Evolutionary conservation across 2,329 filamentous ascomycete genomes (phyloP).

Genomic region (Penicillium sp.): DNA sequence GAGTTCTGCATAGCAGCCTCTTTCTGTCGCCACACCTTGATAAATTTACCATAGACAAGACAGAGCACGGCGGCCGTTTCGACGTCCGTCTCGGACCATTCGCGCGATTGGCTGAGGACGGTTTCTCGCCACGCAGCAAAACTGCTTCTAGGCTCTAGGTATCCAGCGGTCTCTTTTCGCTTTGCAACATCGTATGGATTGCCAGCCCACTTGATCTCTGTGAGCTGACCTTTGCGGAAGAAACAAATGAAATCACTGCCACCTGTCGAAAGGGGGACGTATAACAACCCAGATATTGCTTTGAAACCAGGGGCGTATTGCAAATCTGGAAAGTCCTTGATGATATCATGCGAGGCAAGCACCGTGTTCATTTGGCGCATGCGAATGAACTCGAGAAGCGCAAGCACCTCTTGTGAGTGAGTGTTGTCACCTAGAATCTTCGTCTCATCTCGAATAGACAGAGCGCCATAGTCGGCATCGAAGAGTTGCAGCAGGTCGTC

Average conservation of each 20-base stretch:
- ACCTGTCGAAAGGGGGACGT: slow-evolving; percentile 75
- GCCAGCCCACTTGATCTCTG: slow-evolving; percentile 75
- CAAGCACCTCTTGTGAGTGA: slow-evolving; percentile 79
- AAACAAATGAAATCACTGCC: slow-evolving; percentile 89
- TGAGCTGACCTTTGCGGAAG: slow-evolving; percentile 74
- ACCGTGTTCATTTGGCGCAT: slow-evolving; percentile 75
- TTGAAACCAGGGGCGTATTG: slow-evolving; percentile 77
- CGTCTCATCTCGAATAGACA: slow-evolving; percentile 85
- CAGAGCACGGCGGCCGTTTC: slow-evolving; percentile 88
- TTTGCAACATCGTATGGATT: slow-evolving; percentile 67
- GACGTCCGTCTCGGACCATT: slow-evolving; percentile 87
- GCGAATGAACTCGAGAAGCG: slow-evolving; percentile 80
- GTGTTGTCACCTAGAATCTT: slow-evolving; percentile 77
- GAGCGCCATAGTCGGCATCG: slow-evolving; percentile 80
- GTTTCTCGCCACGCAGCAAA: slow-evolving; percentile 82
- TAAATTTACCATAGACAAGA: slow-evolving; percentile 85
- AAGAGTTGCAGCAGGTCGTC: slow-evolving; percentile 83
- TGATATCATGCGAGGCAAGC: slow-evolving; percentile 74
- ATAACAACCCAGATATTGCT: slow-evolving; percentile 73
- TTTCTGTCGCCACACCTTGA: slow-evolving; percentile 90
- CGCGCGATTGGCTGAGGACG: slow-evolving; percentile 76
- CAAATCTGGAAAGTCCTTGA: slow-evolving; percentile 76
- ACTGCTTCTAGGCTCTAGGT: slow-evolving; percentile 76
- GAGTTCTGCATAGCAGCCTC: slow-evolving; percentile 81
- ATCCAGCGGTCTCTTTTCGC: slow-evolving; percentile 72